Evolutionary conservation across 1,284 basidiomycete species (phyloP).

Genomic region (Malassezia psittaci): DNA sequence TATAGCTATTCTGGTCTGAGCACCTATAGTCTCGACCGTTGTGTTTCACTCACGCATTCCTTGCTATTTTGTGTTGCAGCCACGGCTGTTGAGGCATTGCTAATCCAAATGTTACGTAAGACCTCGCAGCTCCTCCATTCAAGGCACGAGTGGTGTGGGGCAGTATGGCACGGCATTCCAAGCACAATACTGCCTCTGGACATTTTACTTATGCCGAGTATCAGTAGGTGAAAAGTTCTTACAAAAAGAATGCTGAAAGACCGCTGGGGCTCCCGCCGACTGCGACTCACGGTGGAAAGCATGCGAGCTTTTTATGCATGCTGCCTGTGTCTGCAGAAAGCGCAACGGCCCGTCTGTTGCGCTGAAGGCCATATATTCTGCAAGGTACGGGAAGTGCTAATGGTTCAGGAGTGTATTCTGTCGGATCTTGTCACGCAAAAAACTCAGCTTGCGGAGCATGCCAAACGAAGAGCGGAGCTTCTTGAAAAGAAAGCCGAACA

Average conservation of each 20-base stretch:
- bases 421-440: conserved; percentile 12
- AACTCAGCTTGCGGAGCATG: conserved; percentile 1
- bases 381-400: conserved; percentile 4
- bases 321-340: conserved; percentile 15
- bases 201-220: conserved; percentile 21
- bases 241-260: conserved; percentile 17
- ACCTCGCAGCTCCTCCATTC: too few species aligned
- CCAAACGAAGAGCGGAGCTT: conserved; percentile 1
- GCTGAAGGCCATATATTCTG: conserved; percentile 13
- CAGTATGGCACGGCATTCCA: conserved; percentile 16
- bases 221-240: conserved; percentile 9
- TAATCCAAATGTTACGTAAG: too few species aligned
- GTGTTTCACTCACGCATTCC: too few species aligned
- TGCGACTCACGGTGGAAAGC: conserved; percentile 13
- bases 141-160: background rate
- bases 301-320: conserved; percentile 16
- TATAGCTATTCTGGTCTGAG: too few species aligned
- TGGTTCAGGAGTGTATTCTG: conserved; percentile 12
- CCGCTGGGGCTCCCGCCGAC: conserved; percentile 14
- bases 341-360: conserved; percentile 15
- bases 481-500: background rate
- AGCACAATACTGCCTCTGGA: conserved; percentile 16
- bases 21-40: too few species aligned
- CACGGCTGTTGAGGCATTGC: too few species aligned
- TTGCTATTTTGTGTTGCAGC: too few species aligned